Conservation (phyloP, 2,329 filamentous ascomycete genomes). For the Colletotrichum cordylinicola region DNA sequence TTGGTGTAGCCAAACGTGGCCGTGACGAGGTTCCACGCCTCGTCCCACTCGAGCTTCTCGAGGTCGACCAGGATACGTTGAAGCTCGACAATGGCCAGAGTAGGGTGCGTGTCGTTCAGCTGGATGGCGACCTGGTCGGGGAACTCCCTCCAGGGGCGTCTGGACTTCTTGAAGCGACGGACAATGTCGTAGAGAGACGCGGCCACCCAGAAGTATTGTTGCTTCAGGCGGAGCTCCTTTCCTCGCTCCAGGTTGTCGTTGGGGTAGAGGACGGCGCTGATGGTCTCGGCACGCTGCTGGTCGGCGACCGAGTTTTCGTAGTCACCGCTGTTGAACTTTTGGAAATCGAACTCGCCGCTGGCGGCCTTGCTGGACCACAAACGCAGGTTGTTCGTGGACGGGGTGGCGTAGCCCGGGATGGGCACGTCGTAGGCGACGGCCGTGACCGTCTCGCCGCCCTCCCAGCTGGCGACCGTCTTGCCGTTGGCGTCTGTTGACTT, state of each 20-base stretch:
- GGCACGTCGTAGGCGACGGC: conserved; percentile 93
- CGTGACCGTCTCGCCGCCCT: conserved; percentile 90
- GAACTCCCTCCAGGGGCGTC: conserved; percentile 90
- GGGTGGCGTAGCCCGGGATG: conserved; percentile 88
- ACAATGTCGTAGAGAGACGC: conserved; percentile 97
- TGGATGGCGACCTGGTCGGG: conserved; percentile 96
- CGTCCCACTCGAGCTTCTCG: conserved; percentile 92
- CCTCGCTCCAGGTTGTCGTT: conserved; percentile 97
- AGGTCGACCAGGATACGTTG: conserved; percentile 90
- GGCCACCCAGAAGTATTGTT: conserved; percentile 99
- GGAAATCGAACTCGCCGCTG: conserved; percentile 97
- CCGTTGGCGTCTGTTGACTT: conserved; percentile 79
- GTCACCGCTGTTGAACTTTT: conserved; percentile 98
- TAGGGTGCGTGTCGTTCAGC: conserved; percentile 97
- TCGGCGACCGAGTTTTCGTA: conserved; percentile 99
- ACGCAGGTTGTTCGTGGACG: conserved; percentile 93
- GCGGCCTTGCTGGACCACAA: conserved; percentile 98
- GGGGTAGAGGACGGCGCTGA: conserved; percentile 95
- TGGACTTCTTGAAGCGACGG: conserved; percentile 96
- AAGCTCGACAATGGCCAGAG: conserved; percentile 92
- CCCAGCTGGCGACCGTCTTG: conserved; percentile 79
- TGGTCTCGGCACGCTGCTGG: conserved; percentile 97
- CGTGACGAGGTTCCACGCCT: conserved; percentile 84
- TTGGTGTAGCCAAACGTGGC: conserved; percentile 95
- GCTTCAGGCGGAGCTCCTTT: conserved; percentile 96